These are phyloP conservation scores for Phytophthora meadii DNA, from an alignment of 352 stramenopile species.

Conservation along the genomic window DNA sequence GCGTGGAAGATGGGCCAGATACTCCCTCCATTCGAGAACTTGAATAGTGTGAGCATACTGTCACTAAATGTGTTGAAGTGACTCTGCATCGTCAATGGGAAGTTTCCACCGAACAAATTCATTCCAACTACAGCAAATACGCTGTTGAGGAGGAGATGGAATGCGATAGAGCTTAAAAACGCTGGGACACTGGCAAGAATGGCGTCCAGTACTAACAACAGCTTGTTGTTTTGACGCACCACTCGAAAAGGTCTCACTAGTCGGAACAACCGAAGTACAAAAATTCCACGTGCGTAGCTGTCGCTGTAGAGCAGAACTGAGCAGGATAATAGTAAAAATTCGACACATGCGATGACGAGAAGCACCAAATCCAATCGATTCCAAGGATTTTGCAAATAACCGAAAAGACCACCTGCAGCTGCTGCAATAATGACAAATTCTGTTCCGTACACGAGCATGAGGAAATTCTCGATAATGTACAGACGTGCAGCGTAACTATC, in stretches of 20 bases:
- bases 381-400: slow-evolving; percentile 83
- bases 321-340: slow-evolving; percentile 66
- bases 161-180: slow-evolving; percentile 68
- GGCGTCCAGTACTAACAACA: slow-evolving; percentile 75
- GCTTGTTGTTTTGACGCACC: slow-evolving; percentile 77
- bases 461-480: slow-evolving; percentile 68
- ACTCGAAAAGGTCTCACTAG: slow-evolving; percentile 80
- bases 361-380: slow-evolving; percentile 83
- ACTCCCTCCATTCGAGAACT: slow-evolving; percentile 82
- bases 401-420: slow-evolving; percentile 56
- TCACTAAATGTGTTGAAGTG: slow-evolving; percentile 89
- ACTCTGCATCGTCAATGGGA: slow-evolving; percentile 69
- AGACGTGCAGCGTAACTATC: slow-evolving; percentile 58
- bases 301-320: slow-evolving; percentile 72
- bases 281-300: slow-evolving; percentile 74
- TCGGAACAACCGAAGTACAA: slow-evolving; percentile 83
- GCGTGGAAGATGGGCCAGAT: slow-evolving; percentile 86
- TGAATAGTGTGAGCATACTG: slow-evolving; percentile 86
- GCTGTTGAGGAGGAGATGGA: slow-evolving; percentile 72
- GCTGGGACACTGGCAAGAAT: slow-evolving; percentile 71
- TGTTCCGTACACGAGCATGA: slow-evolving; percentile 74
- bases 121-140: slow-evolving; percentile 88
- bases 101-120: slow-evolving; percentile 83
- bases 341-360: slow-evolving; percentile 65
- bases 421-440: slow-evolving; percentile 76